Evolutionary conservation across 257 asterid genomes (phyloP), one percentile per base, ranked within the genome.

Genomic region (Nicotiana paniculata): DNA sequence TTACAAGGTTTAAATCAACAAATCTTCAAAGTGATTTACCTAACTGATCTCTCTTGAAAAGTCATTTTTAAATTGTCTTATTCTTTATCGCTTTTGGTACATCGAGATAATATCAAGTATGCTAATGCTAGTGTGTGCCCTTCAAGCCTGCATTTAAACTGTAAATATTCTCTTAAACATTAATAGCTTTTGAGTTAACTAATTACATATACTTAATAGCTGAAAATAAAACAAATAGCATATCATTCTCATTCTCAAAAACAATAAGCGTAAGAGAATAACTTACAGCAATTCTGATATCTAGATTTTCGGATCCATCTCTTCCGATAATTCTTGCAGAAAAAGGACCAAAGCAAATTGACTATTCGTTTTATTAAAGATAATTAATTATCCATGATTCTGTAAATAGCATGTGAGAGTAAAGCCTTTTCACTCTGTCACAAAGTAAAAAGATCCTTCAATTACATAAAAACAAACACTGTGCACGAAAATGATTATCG

Each of bases 261-360:
- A 43, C 51, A 43, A 43, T 32, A 54, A 64, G 37, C n/a, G 59
- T 17, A 30, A 18, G 30, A 32, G 53, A 39, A 57, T 66, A 85
- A 90, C 97, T 91, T 91, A 95, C 99, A 59, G 98, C 98, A 86
- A 95, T 89, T 69, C 90, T 90, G 77, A 95, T 88, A 87, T 95
- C 98, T 70, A 95, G 99, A 84, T 86, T 92, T 85, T 90, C 98
- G 77, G 72, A 90, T 82, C 97, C 99, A 92, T 95, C 99, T 81
- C 88, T 88, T 83, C 98, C 99, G 70, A 97, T 91, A 77, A 95
- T 93, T 87, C 77, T 95, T 82, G 30, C 30, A 28, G 30, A 28
- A 28, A 28, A 28, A 28, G 30, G 30, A 28, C 30, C 0, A 28
- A 28, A 28, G 30, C 30, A 28, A 28, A 28, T 28, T 28, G 30